Conservation (phyloP, 495 filamentous ascomycete genomes). For the Aspergillus diversus region DNA sequence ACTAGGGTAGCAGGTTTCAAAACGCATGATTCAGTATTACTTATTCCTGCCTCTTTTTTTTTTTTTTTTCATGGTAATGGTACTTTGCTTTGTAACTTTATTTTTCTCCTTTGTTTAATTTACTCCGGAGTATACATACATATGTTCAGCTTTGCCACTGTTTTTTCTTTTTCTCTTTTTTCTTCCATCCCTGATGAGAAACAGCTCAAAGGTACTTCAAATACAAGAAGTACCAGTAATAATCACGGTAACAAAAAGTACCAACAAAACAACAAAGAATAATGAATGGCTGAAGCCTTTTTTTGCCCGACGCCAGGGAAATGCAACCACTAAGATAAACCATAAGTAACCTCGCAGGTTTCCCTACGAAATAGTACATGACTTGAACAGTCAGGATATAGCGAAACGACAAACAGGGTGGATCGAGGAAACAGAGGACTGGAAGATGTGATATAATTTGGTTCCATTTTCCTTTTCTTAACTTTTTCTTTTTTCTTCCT, state of each 20-base stretch:
- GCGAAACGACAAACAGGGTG: not conserved
- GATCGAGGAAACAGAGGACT: not conserved
- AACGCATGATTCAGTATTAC: too few relatives aligned
- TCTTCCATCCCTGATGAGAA: too few relatives aligned
- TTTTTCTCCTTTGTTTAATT: not conserved
- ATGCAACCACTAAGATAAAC: slow-evolving; percentile 27
- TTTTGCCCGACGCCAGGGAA: slow-evolving; percentile 30
- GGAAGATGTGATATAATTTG: not conserved
- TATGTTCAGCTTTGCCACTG: slow-evolving; percentile 10
- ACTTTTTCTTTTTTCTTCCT: not conserved
- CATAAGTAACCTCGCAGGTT: slow-evolving; percentile 7
- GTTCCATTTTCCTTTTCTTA: not conserved
- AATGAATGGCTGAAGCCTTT: slow-evolving; percentile 22
- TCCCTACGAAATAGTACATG: slow-evolving; percentile 4
- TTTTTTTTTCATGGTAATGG: not conserved
- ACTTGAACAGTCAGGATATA: not conserved
- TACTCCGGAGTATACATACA: too few relatives aligned
- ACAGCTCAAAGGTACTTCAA: not conserved
- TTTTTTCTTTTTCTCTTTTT: too few relatives aligned
- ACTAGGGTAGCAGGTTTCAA: too few relatives aligned
- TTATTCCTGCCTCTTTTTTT: slow-evolving; percentile 1
- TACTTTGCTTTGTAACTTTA: not conserved
- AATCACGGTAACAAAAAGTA: not conserved
- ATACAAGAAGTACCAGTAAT: slow-evolving; percentile 2
- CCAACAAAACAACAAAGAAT: slow-evolving; percentile 10